A percentile compares a stretch with the other conserved stretches of the same genome.
phyloP scores from a whole-genome alignment of 2,329 filamentous ascomycete genomes.

The Colletotrichum cordylinicola region DNA sequence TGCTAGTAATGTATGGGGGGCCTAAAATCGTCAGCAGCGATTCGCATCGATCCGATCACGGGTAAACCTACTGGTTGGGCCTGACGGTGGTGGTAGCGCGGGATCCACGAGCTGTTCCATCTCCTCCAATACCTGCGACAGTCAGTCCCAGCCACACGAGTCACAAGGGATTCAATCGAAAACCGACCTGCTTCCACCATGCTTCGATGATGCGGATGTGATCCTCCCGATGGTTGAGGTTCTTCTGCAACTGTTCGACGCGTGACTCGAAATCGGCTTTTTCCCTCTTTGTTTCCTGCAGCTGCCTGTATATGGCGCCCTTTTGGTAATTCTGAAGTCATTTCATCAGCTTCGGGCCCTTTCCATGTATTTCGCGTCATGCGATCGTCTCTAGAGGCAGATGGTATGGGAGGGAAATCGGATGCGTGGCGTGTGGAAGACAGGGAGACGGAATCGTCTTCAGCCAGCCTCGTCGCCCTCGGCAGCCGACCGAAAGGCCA shows the following conservation, averaged over 20 bases:
- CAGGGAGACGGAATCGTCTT: conserved; percentile 7
- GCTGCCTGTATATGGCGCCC: conserved; percentile 95
- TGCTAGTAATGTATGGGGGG: conserved; percentile 60
- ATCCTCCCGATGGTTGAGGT: conserved; percentile 85
- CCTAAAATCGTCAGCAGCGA: conserved; percentile 46
- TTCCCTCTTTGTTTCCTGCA: conserved; percentile 97
- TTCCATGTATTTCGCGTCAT: conserved; percentile 17
- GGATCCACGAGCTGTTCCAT: conserved; percentile 64
- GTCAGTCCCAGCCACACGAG: conserved; percentile 27
- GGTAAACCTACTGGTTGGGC: conserved; percentile 13
- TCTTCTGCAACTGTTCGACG: conserved; percentile 80
- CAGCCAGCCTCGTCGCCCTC: conserved; percentile 21
- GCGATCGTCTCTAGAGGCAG: neutral
- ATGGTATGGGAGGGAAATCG: conserved; percentile 1
- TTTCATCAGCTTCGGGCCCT: conserved; percentile 19
- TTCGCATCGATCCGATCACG: neutral
- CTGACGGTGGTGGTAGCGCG: conserved; percentile 41
- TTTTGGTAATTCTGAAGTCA: conserved; percentile 70
- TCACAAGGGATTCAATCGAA: neutral
- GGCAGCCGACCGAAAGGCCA: conserved; percentile 19
- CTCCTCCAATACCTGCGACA: conserved; percentile 65
- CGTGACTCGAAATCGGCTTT: conserved; percentile 81
- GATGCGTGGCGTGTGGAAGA: conserved; percentile 1
- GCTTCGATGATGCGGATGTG: conserved; percentile 89
- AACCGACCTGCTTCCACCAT: conserved; percentile 90